These are phyloP conservation scores for Spathaspora sp. DNA, from an alignment of 805 yeast genomes.

Conservation along the genomic window DNA sequence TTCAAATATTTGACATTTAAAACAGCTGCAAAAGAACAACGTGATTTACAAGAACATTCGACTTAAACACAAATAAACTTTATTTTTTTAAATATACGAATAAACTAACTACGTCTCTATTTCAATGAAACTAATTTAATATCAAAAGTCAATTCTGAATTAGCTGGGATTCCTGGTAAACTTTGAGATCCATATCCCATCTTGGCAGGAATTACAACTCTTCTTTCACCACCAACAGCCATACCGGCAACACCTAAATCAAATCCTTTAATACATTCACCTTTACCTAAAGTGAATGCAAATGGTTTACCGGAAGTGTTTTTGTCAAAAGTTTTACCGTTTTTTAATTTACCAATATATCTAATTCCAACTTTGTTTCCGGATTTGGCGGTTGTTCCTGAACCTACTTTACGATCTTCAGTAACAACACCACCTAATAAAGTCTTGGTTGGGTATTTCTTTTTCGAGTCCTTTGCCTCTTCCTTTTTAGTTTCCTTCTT, in stretches of 20 bases:
- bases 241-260: slow-evolving; percentile 98
- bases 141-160: slow-evolving; percentile 94
- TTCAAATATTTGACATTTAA: background rate
- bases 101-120: slow-evolving; percentile 33
- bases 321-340: slow-evolving; percentile 95
- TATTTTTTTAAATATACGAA: background rate
- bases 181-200: slow-evolving; percentile 95
- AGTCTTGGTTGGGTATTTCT: slow-evolving; percentile 66
- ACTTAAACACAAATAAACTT: background rate
- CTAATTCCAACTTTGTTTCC: slow-evolving; percentile 93
- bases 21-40: background rate
- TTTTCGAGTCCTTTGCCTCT: slow-evolving; percentile 21
- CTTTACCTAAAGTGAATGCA: slow-evolving; percentile 84
- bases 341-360: slow-evolving; percentile 95
- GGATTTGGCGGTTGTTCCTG: slow-evolving; percentile 82
- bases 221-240: slow-evolving; percentile 98
- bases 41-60: no score
- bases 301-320: slow-evolving; percentile 98
- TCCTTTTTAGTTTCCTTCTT: slow-evolving; percentile 23
- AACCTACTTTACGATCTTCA: slow-evolving; percentile 90
- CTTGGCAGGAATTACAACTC: slow-evolving; percentile 92
- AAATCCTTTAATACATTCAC: slow-evolving; percentile 98
- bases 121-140: slow-evolving; percentile 89
- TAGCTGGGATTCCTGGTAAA: slow-evolving; percentile 96
- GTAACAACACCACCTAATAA: slow-evolving; percentile 89